Evolutionary conservation across 176 grass and related monocot species (phyloP).

Genomic region (Tuctoria greenei): DNA sequence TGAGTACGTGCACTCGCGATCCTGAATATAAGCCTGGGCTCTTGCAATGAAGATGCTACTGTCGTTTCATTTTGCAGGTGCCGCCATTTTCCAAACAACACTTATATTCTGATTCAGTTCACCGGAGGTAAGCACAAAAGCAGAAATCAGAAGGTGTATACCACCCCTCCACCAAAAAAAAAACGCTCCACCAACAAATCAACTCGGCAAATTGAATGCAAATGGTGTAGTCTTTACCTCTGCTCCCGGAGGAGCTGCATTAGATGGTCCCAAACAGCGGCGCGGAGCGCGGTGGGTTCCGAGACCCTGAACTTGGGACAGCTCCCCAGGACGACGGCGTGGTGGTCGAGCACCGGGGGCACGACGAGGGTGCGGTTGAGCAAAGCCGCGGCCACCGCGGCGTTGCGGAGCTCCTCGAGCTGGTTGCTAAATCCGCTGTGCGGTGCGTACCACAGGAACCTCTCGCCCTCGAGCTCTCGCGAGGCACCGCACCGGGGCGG

Average conservation of each 20-base stretch:
- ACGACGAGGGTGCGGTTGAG: constrained; percentile 90
- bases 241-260: constrained; percentile 69
- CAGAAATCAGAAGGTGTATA: not conserved
- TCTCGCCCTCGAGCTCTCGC: constrained; percentile 42
- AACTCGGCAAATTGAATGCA: not conserved
- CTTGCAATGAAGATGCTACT: not conserved
- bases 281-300: constrained; percentile 54
- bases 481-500: constrained; percentile 24
- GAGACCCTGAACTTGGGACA: constrained; percentile 93
- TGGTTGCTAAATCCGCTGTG: constrained; percentile 98
- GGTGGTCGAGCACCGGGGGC: constrained; percentile 87
- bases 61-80: not conserved
- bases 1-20: not conserved
- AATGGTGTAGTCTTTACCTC: constrained; percentile 45
- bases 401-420: constrained; percentile 81
- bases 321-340: constrained; percentile 86
- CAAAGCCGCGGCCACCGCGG: constrained; percentile 63
- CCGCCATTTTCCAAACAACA: not conserved
- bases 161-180: not conserved
- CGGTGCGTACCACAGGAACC: constrained; percentile 93
- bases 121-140: not conserved
- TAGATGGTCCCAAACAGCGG: constrained; percentile 74
- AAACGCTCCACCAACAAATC: too few relatives aligned
- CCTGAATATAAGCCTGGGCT: not conserved
- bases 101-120: not conserved